Evolutionary conservation across 179 eudicot species (phyloP).

Genomic region (Gypsophila paniculata): DNA sequence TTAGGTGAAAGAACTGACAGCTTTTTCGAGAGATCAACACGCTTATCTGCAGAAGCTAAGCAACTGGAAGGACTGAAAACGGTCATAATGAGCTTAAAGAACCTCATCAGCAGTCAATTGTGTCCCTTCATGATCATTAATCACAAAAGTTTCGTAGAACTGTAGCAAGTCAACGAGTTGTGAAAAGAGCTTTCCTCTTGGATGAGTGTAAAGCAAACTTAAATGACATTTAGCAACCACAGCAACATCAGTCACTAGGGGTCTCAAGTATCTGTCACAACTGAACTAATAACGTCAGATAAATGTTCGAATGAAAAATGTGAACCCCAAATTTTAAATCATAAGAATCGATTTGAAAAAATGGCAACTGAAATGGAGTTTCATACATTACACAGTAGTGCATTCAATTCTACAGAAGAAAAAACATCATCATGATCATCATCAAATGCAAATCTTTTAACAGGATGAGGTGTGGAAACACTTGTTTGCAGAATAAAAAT

Average conservation of each 20-base stretch:
- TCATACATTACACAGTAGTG: conserved; percentile 5
- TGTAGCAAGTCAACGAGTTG: conserved; percentile 95
- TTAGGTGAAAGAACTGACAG: conserved; percentile 67
- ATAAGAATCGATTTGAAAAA: not conserved
- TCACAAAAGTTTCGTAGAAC: conserved; percentile 89
- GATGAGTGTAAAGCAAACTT: conserved; percentile 81
- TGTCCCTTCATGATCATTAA: conserved; percentile 77
- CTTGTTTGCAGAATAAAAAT: too few relatives aligned
- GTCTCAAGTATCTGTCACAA: conserved; percentile 63
- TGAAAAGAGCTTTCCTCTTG: conserved; percentile 77
- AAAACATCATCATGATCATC: not conserved
- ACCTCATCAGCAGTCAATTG: conserved; percentile 95
- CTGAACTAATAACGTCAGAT: conserved; percentile 18
- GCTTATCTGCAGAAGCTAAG: conserved; percentile 77
- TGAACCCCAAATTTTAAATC: not conserved
- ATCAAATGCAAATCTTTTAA: too few relatives aligned
- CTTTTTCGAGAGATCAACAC: conserved; percentile 81
- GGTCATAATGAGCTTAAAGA: conserved; percentile 86
- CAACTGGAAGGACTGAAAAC: conserved; percentile 86
- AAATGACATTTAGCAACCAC: conserved; percentile 96
- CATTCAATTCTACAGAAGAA: not conserved
- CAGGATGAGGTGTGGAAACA: too few relatives aligned
- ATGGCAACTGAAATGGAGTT: not conserved
- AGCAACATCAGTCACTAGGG: conserved; percentile 93
- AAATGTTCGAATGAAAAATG: conserved; percentile 2